Conservation (phyloP, 2,329 filamentous ascomycete species). For the Myotisia sp. region DNA sequence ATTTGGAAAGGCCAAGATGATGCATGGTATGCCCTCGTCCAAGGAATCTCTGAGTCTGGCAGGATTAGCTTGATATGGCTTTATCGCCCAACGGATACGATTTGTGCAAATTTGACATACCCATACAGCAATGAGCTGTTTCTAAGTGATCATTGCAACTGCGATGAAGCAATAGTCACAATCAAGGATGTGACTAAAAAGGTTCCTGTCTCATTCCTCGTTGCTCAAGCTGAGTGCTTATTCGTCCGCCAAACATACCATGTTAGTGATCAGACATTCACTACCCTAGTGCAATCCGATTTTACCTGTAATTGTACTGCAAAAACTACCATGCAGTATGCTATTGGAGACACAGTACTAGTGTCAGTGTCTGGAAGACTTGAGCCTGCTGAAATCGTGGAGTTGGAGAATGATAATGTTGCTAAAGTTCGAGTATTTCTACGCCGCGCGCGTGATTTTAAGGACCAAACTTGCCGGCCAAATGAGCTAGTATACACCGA, state of each 20-base stretch:
- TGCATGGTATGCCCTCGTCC: constrained; percentile 57
- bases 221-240: constrained; percentile 35
- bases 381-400: constrained; percentile 48
- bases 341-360: constrained; percentile 48
- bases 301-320: constrained; percentile 36
- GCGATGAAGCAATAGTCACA: constrained; percentile 38
- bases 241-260: constrained; percentile 61
- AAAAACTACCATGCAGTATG: constrained; percentile 21
- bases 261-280: constrained; percentile 46
- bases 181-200: constrained; percentile 44
- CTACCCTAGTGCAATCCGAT: constrained; percentile 42
- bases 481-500: constrained; percentile 43
- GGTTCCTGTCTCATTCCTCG: constrained; percentile 46
- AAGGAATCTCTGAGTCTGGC: constrained; percentile 21
- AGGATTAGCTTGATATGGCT: constrained; percentile 57
- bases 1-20: constrained; percentile 42
- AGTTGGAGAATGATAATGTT: constrained; percentile 16
- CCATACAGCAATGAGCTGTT: constrained; percentile 61
- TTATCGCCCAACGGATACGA: constrained; percentile 56
- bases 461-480: constrained; percentile 29
- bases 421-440: constrained; percentile 40
- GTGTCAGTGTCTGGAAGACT: constrained; percentile 27
- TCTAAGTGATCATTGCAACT: constrained; percentile 62
- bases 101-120: constrained; percentile 53
- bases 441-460: constrained; percentile 31